phyloP scores from a whole-genome alignment of 345 rosid species.

The Lepidium sativum region DNA sequence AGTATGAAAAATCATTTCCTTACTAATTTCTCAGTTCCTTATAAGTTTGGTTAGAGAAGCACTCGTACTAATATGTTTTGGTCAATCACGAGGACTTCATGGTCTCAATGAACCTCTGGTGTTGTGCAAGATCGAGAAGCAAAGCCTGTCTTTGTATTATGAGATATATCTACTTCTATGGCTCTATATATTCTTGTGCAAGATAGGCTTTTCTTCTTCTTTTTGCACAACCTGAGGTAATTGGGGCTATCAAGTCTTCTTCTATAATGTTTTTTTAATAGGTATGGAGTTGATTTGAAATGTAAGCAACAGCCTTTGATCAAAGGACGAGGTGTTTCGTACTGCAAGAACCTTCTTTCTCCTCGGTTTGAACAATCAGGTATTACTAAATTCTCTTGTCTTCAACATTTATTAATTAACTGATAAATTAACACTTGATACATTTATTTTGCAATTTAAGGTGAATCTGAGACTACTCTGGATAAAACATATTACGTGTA shows the following conservation, averaged over 20 bases:
- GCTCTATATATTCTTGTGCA: constrained; percentile 30
- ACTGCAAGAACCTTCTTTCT: constrained; percentile 92
- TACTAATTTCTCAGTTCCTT: background rate
- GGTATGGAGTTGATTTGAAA: constrained; percentile 88
- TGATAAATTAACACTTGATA: background rate
- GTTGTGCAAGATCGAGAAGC: constrained; percentile 44
- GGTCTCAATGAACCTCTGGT: constrained; percentile 33
- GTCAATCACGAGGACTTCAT: constrained; percentile 25
- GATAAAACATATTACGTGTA: constrained; percentile 90
- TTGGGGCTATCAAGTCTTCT: constrained; percentile 38
- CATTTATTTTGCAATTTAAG: constrained; percentile 29
- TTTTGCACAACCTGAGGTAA: constrained; percentile 41
- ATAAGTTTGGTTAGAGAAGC: background rate
- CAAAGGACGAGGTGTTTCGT: constrained; percentile 97
- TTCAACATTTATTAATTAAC: background rate
- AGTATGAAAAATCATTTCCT: constrained; percentile 37
- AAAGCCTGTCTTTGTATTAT: constrained; percentile 30
- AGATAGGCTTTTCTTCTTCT: constrained; percentile 43
- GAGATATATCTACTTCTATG: constrained; percentile 21
- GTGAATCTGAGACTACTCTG: constrained; percentile 64
- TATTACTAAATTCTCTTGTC: constrained; percentile 11
- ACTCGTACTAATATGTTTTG: constrained; percentile 15
- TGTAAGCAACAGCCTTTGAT: constrained; percentile 70
- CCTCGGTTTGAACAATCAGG: constrained; percentile 96
- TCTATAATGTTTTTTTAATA: constrained; percentile 26